A percentile compares a stretch with the other conserved stretches of the same genome.
Evolutionary conservation across 78 protist genomes (phyloP).

Genomic region (Emiliania huxleyi): DNA sequence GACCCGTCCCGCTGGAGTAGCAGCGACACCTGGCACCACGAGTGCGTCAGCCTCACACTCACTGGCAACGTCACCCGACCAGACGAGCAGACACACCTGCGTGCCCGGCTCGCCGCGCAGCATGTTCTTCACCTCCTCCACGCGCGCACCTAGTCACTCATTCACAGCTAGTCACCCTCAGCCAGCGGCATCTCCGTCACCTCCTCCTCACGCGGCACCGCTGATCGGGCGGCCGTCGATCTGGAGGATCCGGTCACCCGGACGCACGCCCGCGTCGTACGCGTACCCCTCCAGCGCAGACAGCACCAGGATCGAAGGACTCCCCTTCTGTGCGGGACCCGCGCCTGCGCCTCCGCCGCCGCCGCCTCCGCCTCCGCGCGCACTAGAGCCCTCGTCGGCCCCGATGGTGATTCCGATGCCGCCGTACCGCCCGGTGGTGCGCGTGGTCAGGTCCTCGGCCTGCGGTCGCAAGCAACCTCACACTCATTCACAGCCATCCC

Average conservation of each 20-base stretch:
- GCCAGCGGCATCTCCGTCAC: background rate
- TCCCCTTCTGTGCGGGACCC: background rate
- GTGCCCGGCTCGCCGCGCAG: constrained; percentile 42
- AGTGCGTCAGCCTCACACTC: too few species aligned
- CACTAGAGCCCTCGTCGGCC: background rate
- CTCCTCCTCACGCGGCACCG: background rate
- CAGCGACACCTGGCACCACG: too few species aligned
- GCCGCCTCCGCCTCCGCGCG: too few species aligned
- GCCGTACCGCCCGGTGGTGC: constrained; percentile 23
- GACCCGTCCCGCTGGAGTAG: too few species aligned
- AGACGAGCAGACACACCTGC: background rate
- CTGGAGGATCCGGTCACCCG: background rate
- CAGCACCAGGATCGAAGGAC: background rate
- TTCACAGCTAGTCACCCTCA: too few species aligned
- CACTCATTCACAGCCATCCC: too few species aligned
- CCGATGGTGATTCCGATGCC: constrained; percentile 40
- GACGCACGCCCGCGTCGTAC: constrained; percentile 29
- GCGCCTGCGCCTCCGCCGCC: too few species aligned
- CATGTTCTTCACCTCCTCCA: background rate
- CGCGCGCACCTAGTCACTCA: too few species aligned
- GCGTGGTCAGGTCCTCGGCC: background rate
- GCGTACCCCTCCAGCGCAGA: constrained; percentile 19
- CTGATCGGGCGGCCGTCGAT: background rate
- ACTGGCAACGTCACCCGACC: too few species aligned
- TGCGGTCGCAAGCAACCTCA: background rate